phyloP scores from a whole-genome alignment of 768 basidiomycete species.

The Epithele typhae region DNA sequence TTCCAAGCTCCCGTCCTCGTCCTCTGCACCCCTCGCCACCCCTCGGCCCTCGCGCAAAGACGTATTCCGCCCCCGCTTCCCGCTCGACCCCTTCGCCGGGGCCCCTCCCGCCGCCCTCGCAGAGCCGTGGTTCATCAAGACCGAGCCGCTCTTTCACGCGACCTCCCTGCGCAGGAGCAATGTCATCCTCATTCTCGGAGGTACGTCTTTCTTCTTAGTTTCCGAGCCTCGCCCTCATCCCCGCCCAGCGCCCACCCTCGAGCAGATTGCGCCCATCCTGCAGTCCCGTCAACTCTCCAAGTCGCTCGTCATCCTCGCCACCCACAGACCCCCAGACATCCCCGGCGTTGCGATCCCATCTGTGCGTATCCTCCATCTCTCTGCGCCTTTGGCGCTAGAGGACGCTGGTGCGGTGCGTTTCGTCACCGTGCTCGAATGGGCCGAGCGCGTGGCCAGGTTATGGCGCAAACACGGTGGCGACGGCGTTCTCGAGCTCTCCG shows the following conservation, averaged over 20 bases:
- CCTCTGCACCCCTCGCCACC: background rate
- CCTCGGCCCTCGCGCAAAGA: slow-evolving; percentile 14
- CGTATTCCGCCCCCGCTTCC: slow-evolving; percentile 30
- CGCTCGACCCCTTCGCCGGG: slow-evolving; percentile 31
- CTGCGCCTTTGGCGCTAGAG: slow-evolving; percentile 29
- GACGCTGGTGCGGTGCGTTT: slow-evolving; percentile 31
- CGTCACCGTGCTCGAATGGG: slow-evolving; percentile 35
- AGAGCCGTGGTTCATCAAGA: slow-evolving; percentile 26
- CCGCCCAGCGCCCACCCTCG: slow-evolving; percentile 26
- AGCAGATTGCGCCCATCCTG: slow-evolving; percentile 31
- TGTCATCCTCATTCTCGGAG: slow-evolving; percentile 35
- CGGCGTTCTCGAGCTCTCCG: slow-evolving; percentile 21
- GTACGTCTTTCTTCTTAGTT: slow-evolving; percentile 21
- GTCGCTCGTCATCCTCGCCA: slow-evolving; percentile 36
- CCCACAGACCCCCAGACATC: slow-evolving; percentile 28
- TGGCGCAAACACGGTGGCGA: slow-evolving; percentile 32
- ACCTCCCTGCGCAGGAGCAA: slow-evolving; percentile 23
- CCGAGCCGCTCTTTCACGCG: slow-evolving; percentile 19
- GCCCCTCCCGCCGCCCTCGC: slow-evolving; percentile 17
- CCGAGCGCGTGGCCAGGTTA: slow-evolving; percentile 32
- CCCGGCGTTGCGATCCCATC: slow-evolving; percentile 26
- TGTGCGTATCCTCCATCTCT: slow-evolving; percentile 32
- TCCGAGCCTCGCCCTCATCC: background rate
- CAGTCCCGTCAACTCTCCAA: slow-evolving; percentile 29
- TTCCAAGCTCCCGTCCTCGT: slow-evolving; percentile 7